Evolutionary conservation across 2,329 filamentous ascomycete genomes (phyloP), one percentile per base, ranked within the genome.

Genomic region (Talaromyces rugulosus): DNA sequence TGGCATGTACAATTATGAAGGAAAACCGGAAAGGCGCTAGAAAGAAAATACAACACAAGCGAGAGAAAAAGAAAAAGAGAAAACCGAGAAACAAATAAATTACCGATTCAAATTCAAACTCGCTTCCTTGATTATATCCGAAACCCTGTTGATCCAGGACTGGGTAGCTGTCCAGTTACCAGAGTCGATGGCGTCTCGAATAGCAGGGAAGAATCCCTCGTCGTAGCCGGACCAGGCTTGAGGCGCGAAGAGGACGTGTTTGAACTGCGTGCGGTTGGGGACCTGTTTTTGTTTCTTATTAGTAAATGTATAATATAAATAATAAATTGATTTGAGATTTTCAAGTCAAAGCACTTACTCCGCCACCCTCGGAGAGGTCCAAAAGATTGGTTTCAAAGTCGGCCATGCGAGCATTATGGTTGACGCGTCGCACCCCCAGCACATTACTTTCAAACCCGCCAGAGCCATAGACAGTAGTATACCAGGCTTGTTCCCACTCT

Each of bases 201-300:
- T 89, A n/a, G 88, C 89, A 0, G 94, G 94, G 77, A 96, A 96
- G 64, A 85, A 85, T 0, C 85, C 84, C 61, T 85, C 84, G 34
- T 89, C 84, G 66, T 88, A 85, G 42, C 84, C 86, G 36, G 87
- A 88, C 89, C 91, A 93, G 2, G 86, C 80, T 70, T 91, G 86
- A 0, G 95, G 95, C 1, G 90, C 94, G 72, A 93, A 96, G 61
- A 99, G 79, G 71, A 96, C 84, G 76, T 97, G 95, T 75, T 96
- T 96, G 82, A 92, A 99, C 77, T 98, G 95, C 5, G 90, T 90
- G 66, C 94, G 88, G 68, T 91, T 91, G 44, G 91, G 90, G 4
- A 96, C 84, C 89, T 92, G 23, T 23, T 61, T 57, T 23, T 12
- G 47, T 54, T 51, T 33, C 42, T 59, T 34, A 28, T 57, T 47